Base-by-base conservation (phyloP, 805 yeast genomes). In the Diddensiella santjacobensis region DNA sequence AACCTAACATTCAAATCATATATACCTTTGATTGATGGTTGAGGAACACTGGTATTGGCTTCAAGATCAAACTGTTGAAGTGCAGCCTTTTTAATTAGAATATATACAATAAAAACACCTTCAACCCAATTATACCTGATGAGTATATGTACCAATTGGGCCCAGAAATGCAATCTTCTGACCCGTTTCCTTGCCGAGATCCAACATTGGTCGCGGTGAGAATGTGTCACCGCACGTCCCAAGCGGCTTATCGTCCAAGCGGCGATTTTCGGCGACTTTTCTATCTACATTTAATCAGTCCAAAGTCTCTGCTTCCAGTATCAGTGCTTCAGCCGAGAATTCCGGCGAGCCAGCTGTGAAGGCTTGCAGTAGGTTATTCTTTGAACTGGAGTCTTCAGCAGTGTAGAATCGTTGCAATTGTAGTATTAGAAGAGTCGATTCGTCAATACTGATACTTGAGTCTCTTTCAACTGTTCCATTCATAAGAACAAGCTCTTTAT, bases 141-240 rank as follows among this genome's bases (percentile, higher is more conserved):
- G 95, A 2, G 98, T 86, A 66, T 88, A 93, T 0, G 97, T 91
- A 1, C 97, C 97, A 44, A 71, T 72, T 0, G 99, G 99, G 0
- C 98, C 99, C 44, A 91, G 67, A 59, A 79, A 91, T 2, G 87
- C 88, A 3, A 65, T 56, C 44, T 40, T 47, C n/a, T 38, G 15
- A n/a, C 23, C 22, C 5, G 11, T 4, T n/a, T 35, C 38, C 8
- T 6, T 15, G 10, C 38, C 26, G 17, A 24, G 36, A 4, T 4
- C 17, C 13, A 13, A 8, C 31, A 26, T 26, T n/a, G n/a, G n/a
- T n/a, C n/a, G n/a, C n/a, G n/a, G n/a, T n/a, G n/a, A n/a, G n/a
- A n/a, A n/a, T n/a, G n/a, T n/a, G n/a, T n/a, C n/a, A n/a, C n/a
- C n/a, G n/a, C n/a, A n/a, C n/a, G n/a, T n/a, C n/a, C n/a, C n/a